A percentile compares a stretch with the other conserved stretches of the same genome.
Evolutionary conservation across 2,329 filamentous ascomycete genomes (phyloP).

Genomic region (Remersonia thermophila): DNA sequence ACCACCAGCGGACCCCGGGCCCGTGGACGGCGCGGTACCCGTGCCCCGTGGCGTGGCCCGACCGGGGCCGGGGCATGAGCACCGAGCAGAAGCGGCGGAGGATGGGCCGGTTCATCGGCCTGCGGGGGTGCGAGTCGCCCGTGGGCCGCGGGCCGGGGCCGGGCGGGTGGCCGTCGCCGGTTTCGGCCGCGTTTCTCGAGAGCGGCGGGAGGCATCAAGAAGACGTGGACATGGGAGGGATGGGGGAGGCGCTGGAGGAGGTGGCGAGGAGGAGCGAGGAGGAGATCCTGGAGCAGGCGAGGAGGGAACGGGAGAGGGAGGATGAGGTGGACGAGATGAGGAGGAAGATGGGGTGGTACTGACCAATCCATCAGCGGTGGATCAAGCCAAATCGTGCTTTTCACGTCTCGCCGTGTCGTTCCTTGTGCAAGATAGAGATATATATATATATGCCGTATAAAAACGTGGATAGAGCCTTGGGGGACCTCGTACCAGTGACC

Average conservation of each 20-base stretch:
- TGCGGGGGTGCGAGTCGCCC: slow-evolving; percentile 42
- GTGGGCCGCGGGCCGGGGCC: background rate
- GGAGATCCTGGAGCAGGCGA: slow-evolving; percentile 9
- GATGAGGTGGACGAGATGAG: slow-evolving; percentile 36
- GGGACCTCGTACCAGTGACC: no score
- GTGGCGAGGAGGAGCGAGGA: slow-evolving; percentile 28
- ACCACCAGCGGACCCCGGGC: slow-evolving; percentile 54
- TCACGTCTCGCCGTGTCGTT: background rate
- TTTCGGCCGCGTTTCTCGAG: no score
- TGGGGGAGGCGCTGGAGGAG: slow-evolving; percentile 36
- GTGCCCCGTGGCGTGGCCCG: slow-evolving; percentile 51
- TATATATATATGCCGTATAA: no score
- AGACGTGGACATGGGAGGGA: slow-evolving; percentile 19
- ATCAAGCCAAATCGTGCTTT: no score
- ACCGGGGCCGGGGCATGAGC: slow-evolving; percentile 25
- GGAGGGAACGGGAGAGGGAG: slow-evolving; percentile 23
- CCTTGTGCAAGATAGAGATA: no score
- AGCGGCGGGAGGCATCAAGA: background rate
- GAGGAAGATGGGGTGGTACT: slow-evolving; percentile 29
- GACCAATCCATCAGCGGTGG: no score
- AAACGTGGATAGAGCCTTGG: no score
- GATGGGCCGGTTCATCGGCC: slow-evolving; percentile 62
- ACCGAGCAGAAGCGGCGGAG: slow-evolving; percentile 59
- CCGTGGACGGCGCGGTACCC: slow-evolving; percentile 50
- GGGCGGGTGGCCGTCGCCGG: no score